phyloP scores from a whole-genome alignment of 345 rosid genomes.

The Hypericum perforatum region DNA sequence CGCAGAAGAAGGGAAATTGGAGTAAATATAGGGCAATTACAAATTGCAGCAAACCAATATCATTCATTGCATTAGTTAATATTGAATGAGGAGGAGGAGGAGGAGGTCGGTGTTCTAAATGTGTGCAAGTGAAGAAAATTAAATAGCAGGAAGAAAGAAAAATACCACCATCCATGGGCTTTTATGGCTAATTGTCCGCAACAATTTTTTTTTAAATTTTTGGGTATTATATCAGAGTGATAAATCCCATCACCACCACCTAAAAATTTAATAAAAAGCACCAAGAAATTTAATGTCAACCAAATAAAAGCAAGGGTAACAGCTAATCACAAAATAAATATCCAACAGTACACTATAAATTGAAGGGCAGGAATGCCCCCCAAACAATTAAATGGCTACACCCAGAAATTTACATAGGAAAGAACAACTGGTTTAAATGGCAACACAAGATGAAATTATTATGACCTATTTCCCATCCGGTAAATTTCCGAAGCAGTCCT shows the following conservation, averaged over 20 bases:
- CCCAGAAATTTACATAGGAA: conserved; percentile 26
- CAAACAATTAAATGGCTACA: conserved; percentile 31
- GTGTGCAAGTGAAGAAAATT: conserved; percentile 8
- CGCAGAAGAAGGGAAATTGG: conserved; percentile 20
- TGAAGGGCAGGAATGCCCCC: conserved; percentile 20
- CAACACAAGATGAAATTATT: no score
- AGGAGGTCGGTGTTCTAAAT: conserved; percentile 25
- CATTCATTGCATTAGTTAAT: conserved; percentile 32
- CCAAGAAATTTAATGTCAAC: conserved; percentile 60
- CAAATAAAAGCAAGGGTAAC: conserved; percentile 29
- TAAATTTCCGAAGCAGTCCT: no score
- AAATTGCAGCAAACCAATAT: conserved; percentile 23
- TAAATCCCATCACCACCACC: conserved; percentile 25
- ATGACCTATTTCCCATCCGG: no score
- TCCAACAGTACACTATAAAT: conserved; percentile 14
- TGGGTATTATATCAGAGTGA: no score
- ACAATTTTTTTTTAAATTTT: conserved; percentile 1
- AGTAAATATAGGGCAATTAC: conserved; percentile 32
- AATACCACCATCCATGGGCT: conserved; percentile 18
- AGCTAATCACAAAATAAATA: conserved; percentile 18
- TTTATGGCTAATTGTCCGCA: conserved; percentile 32
- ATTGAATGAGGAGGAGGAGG: background rate
- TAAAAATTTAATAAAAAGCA: conserved; percentile 45
- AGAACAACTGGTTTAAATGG: conserved; percentile 10
- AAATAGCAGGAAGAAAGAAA: conserved; percentile 11